Evolutionary conservation across 208 protist genomes (phyloP).

Genomic region (Leishmania guyanensis): DNA sequence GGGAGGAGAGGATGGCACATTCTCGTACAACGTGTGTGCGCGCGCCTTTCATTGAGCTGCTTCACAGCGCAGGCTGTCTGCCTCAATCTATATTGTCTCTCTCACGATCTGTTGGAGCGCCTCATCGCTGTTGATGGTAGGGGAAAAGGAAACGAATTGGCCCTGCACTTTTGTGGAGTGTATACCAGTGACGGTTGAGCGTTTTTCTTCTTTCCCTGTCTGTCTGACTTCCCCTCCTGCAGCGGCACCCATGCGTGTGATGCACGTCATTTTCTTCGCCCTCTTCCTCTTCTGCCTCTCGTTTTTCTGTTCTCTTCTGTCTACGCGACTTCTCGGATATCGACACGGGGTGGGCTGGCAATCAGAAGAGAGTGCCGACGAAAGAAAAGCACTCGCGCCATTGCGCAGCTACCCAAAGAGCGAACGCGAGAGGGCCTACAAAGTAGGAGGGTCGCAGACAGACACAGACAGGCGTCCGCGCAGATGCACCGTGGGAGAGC

Average conservation of each 20-base stretch:
- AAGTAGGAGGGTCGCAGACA: neutral
- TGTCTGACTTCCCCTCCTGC: neutral
- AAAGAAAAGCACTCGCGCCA: neutral
- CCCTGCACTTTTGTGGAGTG: neutral
- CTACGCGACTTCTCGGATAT: neutral
- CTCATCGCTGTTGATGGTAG: neutral
- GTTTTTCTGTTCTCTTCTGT: neutral
- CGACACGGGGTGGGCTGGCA: neutral
- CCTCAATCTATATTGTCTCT: neutral
- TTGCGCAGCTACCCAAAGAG: neutral
- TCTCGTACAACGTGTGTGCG: neutral
- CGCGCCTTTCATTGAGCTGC: neutral
- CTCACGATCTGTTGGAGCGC: too few species aligned
- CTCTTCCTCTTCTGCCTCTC: neutral
- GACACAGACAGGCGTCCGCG: neutral
- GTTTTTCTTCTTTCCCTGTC: conserved; percentile 7
- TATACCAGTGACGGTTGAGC: neutral
- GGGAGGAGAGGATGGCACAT: neutral
- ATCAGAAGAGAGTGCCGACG: neutral
- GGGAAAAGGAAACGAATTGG: neutral
- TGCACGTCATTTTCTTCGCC: neutral
- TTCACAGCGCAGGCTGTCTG: neutral
- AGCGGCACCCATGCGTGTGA: neutral
- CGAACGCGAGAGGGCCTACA: neutral
- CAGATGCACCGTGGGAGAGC: neutral